These are phyloP conservation scores for Kodamaea hsintzibuensis DNA, from an alignment of 805 yeast genomes.

Conservation along the genomic window DNA sequence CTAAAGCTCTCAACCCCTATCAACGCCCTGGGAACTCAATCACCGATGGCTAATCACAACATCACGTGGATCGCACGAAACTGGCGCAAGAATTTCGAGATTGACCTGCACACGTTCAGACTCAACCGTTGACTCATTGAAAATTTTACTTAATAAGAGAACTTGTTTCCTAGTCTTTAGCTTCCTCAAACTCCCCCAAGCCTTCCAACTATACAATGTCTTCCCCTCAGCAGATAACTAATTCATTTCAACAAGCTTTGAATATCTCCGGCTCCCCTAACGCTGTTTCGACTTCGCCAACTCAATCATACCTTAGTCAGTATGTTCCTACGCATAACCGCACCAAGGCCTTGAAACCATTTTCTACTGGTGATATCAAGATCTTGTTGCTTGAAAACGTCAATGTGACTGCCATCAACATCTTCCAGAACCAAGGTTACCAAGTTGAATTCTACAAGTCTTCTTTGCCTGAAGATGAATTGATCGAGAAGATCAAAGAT, in stretches of 20 bases:
- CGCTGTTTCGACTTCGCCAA: slow-evolving; percentile 82
- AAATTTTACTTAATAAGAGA: slow-evolving; percentile 1
- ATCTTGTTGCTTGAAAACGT: slow-evolving; percentile 90
- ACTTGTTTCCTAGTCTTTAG: neutral
- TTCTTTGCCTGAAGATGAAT: slow-evolving; percentile 87
- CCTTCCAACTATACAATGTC: slow-evolving; percentile 44
- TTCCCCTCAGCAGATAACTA: slow-evolving; percentile 66
- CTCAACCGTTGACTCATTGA: slow-evolving; percentile 8
- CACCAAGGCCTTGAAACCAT: slow-evolving; percentile 84
- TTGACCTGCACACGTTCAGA: neutral
- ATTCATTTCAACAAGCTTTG: slow-evolving; percentile 56
- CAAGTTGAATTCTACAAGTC: slow-evolving; percentile 93
- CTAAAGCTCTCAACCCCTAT: neutral
- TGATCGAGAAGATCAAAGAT: slow-evolving; percentile 88
- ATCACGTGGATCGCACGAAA: slow-evolving; percentile 3
- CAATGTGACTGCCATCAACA: slow-evolving; percentile 86
- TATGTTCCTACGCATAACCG: slow-evolving; percentile 45
- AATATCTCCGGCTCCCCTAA: slow-evolving; percentile 56
- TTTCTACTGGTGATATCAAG: slow-evolving; percentile 92
- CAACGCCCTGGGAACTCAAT: neutral
- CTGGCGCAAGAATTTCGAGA: neutral
- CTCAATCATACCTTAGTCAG: slow-evolving; percentile 69
- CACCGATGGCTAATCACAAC: neutral
- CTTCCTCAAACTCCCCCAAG: neutral
- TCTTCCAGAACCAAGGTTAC: slow-evolving; percentile 87